Percentiles rank a stretch among this genome's conserved stretches.
These are phyloP conservation scores for Striga asiatica DNA, from an alignment of 257 asterid genomes.

Conservation along the genomic window DNA sequence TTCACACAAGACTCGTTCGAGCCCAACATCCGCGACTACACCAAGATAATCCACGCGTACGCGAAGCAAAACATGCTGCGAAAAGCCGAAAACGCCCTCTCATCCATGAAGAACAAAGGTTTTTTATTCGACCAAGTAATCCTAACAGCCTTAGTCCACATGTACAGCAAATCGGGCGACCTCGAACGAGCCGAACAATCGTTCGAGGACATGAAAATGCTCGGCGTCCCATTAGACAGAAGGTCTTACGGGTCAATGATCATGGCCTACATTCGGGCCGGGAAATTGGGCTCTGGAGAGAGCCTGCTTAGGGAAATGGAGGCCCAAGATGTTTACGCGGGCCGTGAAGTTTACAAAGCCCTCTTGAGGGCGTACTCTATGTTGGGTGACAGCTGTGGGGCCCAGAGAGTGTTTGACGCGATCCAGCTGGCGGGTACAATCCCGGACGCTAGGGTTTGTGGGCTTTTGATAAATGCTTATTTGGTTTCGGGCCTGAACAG, in stretches of 20 bases:
- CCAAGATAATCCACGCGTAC: constrained; percentile 58
- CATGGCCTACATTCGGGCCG: constrained; percentile 86
- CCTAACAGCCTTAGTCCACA: constrained; percentile 64
- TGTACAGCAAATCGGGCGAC: constrained; percentile 90
- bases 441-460: constrained; percentile 70
- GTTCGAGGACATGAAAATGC: constrained; percentile 74
- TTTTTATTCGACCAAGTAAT: constrained; percentile 67
- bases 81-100: constrained; percentile 55
- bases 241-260: constrained; percentile 84
- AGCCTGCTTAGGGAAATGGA: constrained; percentile 59
- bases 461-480: constrained; percentile 76
- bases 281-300: constrained; percentile 44
- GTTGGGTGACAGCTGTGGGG: constrained; percentile 58
- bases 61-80: constrained; percentile 43
- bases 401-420: constrained; percentile 67
- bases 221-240: constrained; percentile 56
- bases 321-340: constrained; percentile 50
- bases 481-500: constrained; percentile 38
- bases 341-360: constrained; percentile 83
- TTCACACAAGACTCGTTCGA: constrained; percentile 72
- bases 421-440: constrained; percentile 63
- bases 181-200: constrained; percentile 47
- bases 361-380: constrained; percentile 73
- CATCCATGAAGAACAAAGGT: constrained; percentile 58
- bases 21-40: constrained; percentile 67